Evolutionary conservation across 176 grass and related monocot species (phyloP).

Genomic region (Oryza meyeriana): DNA sequence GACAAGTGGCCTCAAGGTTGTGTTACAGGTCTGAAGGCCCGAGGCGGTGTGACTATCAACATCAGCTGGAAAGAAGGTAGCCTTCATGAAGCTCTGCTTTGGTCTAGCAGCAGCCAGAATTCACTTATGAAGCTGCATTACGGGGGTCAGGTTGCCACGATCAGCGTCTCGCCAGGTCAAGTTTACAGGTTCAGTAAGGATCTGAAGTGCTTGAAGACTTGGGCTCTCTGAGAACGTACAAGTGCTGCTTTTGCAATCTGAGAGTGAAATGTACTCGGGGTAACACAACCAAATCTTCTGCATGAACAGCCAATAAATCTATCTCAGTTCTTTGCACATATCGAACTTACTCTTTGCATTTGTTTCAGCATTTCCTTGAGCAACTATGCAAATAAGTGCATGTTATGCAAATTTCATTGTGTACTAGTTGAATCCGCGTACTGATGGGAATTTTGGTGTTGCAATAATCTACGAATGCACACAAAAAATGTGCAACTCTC

Average conservation of each 20-base stretch:
- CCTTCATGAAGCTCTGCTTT: conserved; percentile 78
- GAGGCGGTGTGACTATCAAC: conserved; percentile 62
- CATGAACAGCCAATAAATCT: background rate
- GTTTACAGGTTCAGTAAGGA: conserved; percentile 57
- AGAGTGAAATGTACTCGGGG: background rate
- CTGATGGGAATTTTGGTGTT: background rate
- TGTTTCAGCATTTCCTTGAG: too few relatives aligned
- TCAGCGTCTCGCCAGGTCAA: conserved; percentile 32
- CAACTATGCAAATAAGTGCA: background rate
- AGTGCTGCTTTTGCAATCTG: background rate
- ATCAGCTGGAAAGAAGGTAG: conserved; percentile 76
- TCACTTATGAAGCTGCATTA: conserved; percentile 54
- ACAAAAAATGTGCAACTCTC: background rate
- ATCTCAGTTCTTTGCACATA: background rate
- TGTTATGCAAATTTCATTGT: background rate
- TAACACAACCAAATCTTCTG: background rate
- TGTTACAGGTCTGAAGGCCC: conserved; percentile 74
- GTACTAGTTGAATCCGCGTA: background rate
- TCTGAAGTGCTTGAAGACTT: conserved; percentile 67
- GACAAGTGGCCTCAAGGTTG: conserved; percentile 79
- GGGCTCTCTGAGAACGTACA: conserved; percentile 9
- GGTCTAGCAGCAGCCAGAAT: conserved; percentile 46
- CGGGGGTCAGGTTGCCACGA: background rate
- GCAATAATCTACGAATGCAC: background rate
- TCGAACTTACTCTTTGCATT: background rate